phyloP scores from a whole-genome alignment of 495 filamentous ascomycete species.

The Echria macrotheca region DNA sequence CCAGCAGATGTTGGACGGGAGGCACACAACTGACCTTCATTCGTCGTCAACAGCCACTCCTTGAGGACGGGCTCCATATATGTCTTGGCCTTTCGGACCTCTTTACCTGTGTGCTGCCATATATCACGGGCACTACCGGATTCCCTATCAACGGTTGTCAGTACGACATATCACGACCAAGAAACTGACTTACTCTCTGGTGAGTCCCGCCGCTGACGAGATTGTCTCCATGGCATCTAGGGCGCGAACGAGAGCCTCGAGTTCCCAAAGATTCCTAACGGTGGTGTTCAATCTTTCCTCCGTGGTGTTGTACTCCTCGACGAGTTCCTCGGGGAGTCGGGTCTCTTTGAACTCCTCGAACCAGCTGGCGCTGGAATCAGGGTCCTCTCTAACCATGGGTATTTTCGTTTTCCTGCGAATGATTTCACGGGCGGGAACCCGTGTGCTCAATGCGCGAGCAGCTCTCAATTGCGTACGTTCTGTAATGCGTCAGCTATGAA shows the following conservation, averaged over 20 bases:
- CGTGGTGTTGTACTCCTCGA: conserved; percentile 29
- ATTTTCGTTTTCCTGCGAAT: conserved; percentile 34
- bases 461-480: conserved; percentile 55
- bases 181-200: conserved; percentile 32
- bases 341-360: conserved; percentile 34
- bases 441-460: conserved; percentile 54
- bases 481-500: conserved; percentile 25
- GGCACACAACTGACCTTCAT: conserved; percentile 27
- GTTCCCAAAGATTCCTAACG: conserved; percentile 62
- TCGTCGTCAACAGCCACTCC: conserved; percentile 36
- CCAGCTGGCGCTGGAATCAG: conserved; percentile 33
- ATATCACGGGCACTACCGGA: conserved; percentile 34
- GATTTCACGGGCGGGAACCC: conserved; percentile 40
- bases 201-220: conserved; percentile 39
- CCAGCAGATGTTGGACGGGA: not conserved
- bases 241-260: conserved; percentile 62
- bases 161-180: not conserved
- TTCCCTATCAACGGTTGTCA: conserved; percentile 19
- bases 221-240: conserved; percentile 60
- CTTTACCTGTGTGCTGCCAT: conserved; percentile 34
- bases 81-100: conserved; percentile 36
- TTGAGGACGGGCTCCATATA: conserved; percentile 42
- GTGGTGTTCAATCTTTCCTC: conserved; percentile 43
- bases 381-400: conserved; percentile 9
- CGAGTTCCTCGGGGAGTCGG: conserved; percentile 30